Conservation (phyloP, 371 early-diverging fungal genomes). For the Dinochytrium kinnereticum region DNA sequence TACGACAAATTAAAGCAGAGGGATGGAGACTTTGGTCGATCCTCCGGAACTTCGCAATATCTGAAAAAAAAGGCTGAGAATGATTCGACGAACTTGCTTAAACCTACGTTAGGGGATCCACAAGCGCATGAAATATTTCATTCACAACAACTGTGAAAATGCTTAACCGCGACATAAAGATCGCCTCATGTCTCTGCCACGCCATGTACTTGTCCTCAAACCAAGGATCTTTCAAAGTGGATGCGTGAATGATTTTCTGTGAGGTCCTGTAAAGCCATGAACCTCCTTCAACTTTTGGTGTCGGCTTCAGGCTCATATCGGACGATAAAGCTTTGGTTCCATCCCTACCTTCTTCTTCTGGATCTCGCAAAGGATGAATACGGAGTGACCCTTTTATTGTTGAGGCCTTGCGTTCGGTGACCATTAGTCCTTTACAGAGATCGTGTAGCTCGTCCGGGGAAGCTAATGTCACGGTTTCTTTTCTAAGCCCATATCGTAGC, state of each 20-base stretch:
- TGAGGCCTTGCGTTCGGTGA: not conserved
- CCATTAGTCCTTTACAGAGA: not conserved
- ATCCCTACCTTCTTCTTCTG: slow-evolving; percentile 1
- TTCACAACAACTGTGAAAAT: not conserved
- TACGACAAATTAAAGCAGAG: not conserved
- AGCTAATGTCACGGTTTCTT: not conserved
- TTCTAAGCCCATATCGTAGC: not conserved
- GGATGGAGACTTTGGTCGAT: not conserved
- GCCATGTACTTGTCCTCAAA: not conserved
- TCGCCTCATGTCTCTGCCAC: not conserved
- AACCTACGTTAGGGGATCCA: slow-evolving; percentile 1
- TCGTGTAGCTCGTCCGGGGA: not conserved
- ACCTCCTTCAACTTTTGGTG: not conserved
- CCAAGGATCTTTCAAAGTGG: not conserved
- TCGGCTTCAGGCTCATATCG: not conserved
- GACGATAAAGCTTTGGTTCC: too few relatives aligned
- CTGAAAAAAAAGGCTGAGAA: not conserved
- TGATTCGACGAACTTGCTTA: not conserved
- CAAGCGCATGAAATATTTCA: not conserved
- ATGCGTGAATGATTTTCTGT: not conserved
- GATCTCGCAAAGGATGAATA: not conserved
- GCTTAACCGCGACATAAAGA: not conserved
- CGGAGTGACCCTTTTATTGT: not conserved
- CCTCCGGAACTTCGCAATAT: not conserved
- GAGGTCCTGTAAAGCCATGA: not conserved